Evolutionary conservation across 179 eudicot genomes (phyloP).

Genomic region (Nepenthes alata): DNA sequence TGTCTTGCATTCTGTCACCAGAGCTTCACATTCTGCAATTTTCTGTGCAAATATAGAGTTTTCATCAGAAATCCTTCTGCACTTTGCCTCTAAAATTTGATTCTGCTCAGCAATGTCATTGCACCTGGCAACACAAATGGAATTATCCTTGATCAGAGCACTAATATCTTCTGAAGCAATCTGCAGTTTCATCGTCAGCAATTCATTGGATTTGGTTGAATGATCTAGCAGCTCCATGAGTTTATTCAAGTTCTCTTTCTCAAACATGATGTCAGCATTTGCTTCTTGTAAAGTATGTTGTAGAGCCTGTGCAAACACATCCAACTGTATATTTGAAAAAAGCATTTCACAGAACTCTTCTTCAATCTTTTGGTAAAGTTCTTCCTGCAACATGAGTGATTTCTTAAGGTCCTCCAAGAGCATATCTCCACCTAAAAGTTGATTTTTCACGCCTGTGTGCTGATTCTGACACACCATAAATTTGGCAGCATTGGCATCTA

Average conservation of each 20-base stretch:
- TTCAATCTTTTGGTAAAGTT: slow-evolving; percentile 54
- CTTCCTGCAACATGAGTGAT: slow-evolving; percentile 58
- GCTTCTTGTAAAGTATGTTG: slow-evolving; percentile 53
- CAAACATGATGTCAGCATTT: slow-evolving; percentile 19
- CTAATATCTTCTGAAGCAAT: slow-evolving; percentile 34
- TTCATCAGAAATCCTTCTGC: slow-evolving; percentile 37
- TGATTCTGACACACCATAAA: slow-evolving; percentile 18
- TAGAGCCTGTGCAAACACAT: slow-evolving; percentile 51
- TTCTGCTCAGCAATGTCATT: slow-evolving; percentile 44
- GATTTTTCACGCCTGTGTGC: slow-evolving; percentile 23
- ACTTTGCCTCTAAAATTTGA: slow-evolving; percentile 40
- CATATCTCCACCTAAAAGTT: slow-evolving; percentile 33
- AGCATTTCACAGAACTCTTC: slow-evolving; percentile 62
- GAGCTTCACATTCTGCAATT: slow-evolving; percentile 39
- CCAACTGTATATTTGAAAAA: slow-evolving; percentile 43
- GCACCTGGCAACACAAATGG: slow-evolving; percentile 22
- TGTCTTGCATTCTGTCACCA: slow-evolving; percentile 28
- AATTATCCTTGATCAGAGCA: slow-evolving; percentile 32
- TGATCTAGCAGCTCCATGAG: slow-evolving; percentile 41
- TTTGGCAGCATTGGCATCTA: slow-evolving; percentile 17
- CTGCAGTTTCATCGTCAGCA: slow-evolving; percentile 44
- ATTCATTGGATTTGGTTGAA: slow-evolving; percentile 36
- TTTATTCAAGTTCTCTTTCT: slow-evolving; percentile 31
- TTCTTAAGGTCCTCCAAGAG: slow-evolving; percentile 55
- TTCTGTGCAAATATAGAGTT: slow-evolving; percentile 37